phyloP scores from a whole-genome alignment of 805 yeast species.

The Zygoascus bituminiphila region DNA sequence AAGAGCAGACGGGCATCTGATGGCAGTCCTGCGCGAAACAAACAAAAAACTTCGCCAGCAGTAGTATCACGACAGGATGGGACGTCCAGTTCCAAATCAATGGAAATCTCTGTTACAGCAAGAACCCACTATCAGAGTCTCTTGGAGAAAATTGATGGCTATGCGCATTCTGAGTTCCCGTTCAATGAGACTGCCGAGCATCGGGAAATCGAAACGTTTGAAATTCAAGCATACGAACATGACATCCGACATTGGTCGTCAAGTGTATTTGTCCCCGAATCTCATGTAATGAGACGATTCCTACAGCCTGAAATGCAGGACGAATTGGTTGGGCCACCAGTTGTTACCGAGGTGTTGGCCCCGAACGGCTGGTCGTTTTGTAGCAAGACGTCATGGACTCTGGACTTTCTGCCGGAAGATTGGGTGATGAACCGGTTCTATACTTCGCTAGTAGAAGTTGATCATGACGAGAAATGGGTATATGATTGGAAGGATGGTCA shows the following conservation, averaged over 20 bases:
- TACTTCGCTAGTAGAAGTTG: conserved; percentile 51
- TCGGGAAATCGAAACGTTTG: conserved; percentile 50
- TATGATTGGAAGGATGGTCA: conserved; percentile 45
- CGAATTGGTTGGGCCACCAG: conserved; percentile 6
- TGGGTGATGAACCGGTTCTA: conserved; percentile 47
- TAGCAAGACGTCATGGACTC: conserved; percentile 42
- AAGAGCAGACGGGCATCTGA: not conserved
- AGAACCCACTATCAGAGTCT: not conserved
- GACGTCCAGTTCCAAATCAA: not conserved
- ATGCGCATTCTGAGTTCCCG: conserved; percentile 34
- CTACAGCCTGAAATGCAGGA: not conserved
- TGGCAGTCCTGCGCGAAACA: not conserved
- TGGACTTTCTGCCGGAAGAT: conserved; percentile 49
- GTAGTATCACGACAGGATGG: not conserved
- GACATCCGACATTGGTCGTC: conserved; percentile 23
- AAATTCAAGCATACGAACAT: conserved; percentile 14
- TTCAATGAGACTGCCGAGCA: conserved; percentile 36
- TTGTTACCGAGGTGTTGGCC: conserved; percentile 12
- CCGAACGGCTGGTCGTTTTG: conserved; percentile 19
- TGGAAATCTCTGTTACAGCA: not conserved
- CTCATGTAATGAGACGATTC: conserved; percentile 8
- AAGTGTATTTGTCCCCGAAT: conserved; percentile 9
- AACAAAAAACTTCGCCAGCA: not conserved
- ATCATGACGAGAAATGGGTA: conserved; percentile 78
- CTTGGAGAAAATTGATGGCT: conserved; percentile 8